Evolutionary conservation across 192 early-diverging fungal species (phyloP), one percentile per base, ranked within the genome.

Genomic region (Glomus cerebriforme): DNA sequence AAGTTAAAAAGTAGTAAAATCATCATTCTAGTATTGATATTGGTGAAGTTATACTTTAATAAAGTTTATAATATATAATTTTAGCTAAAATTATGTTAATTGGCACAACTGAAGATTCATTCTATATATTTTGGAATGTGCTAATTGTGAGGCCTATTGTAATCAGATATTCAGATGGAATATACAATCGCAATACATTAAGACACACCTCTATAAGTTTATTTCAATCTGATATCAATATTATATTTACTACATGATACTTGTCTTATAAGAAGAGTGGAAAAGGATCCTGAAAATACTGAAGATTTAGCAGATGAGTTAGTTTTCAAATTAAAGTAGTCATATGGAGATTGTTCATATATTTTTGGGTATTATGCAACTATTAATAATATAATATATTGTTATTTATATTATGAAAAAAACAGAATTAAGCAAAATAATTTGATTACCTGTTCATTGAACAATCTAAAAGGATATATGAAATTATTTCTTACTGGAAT

Each of bases 321-420:
- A 22, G 35, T 2, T n/a, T 31, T 9, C 12, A 73, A 73, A 73
- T 73, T 73, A 73, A 75, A 12, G 17, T 75, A 35, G 35, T 60
- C 74, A 29, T 75, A 73, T 59, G 71, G 60, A 0, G 24, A 75
- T 24, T 75, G 73, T 43, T 59, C 74, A 13, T 75, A 75, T 35
- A 75, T 75, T 10, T 75, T 75, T 60, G 60, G 60, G n/a, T 75
- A 75, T 63, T 75, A 75, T 75, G 59, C 34, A 43, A 10, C 3
- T 26, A 54, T 2, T 19, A 64, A 34, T 27, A 63, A 0, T 3
- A 59, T 75, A 22, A 75, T 54, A 43, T 75, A 64, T 24, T 75
- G 71, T 37, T 73, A 73, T 73, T 58, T 73, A 7, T 58, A 59
- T 34, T 17, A 32, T 3, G 54, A 73, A 43, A 59, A 22, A 75